phyloP scores from a whole-genome alignment of 176 grass and related monocot species.

The Olyra latifolia region DNA sequence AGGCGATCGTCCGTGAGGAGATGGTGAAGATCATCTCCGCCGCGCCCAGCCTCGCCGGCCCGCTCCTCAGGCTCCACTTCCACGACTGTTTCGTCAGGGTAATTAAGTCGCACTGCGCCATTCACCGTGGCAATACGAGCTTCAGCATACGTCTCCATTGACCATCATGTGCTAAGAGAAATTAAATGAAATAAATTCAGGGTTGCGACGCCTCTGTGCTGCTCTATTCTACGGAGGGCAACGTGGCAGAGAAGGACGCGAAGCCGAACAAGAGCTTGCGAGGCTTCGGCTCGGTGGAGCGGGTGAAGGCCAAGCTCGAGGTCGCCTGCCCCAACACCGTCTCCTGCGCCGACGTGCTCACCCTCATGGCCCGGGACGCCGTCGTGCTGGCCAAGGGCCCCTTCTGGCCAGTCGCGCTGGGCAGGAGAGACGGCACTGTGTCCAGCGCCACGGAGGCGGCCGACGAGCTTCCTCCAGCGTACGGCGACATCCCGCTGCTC shows the following conservation, averaged over 20 bases:
- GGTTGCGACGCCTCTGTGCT: constrained; percentile 76
- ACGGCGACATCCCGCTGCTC: constrained; percentile 24
- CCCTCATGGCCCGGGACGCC: constrained; percentile 64
- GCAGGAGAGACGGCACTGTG: constrained; percentile 15
- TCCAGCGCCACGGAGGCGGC: constrained; percentile 24
- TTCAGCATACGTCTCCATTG: neutral
- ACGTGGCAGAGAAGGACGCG: constrained; percentile 53
- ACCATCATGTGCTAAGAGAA: neutral
- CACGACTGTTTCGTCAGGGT: constrained; percentile 83
- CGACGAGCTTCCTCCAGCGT: neutral
- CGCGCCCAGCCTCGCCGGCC: constrained; percentile 51
- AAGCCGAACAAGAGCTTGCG: constrained; percentile 62
- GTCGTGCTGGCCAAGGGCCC: constrained; percentile 50
- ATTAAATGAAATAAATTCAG: neutral
- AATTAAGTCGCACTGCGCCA: neutral
- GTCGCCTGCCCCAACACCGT: constrained; percentile 54
- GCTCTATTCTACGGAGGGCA: constrained; percentile 35
- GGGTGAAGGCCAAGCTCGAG: constrained; percentile 62
- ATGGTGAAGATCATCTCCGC: constrained; percentile 52
- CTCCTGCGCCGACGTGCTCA: constrained; percentile 68
- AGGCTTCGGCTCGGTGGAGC: constrained; percentile 61
- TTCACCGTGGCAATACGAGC: neutral
- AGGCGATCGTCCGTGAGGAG: constrained; percentile 58
- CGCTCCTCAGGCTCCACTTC: constrained; percentile 65
- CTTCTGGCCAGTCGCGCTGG: constrained; percentile 6